Evolutionary conservation across 2,329 filamentous ascomycete species (phyloP), one percentile per base, ranked within the genome.

Genomic region (Aureobasidium sp.): DNA sequence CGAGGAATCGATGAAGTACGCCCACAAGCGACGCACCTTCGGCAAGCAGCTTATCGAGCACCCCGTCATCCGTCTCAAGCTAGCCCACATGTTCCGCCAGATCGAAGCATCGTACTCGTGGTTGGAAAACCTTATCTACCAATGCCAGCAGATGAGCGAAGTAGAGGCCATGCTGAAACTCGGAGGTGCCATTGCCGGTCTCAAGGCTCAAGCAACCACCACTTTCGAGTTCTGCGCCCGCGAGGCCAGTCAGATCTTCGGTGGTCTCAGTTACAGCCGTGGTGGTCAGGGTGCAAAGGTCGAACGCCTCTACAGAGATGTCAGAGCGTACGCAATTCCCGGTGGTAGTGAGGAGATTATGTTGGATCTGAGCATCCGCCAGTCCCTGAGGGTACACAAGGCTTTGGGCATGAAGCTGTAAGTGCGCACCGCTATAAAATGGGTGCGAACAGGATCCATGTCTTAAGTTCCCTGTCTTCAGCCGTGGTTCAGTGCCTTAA

Each of bases 171-270:
- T 97, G 91, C 81, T 97, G 69, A 90, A 92, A 68, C 88, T 99
- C 8, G 94, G 94, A 49, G 94, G 94, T 39, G 90, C 93, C 66
- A 97, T 97, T 73, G 94, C 94, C 55, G 82, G 89, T 39, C 83
- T 97, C 70, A 99, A 99, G 80, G 94, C 94, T 1, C 94, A 99
- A 76, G 83, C 89, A 45, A 99, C 94, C 2, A 84, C 90, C 2
- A 97, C 92, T 0, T 99, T 97, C 70, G 94, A 99, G 79, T 97
- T 95, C 81, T 99, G 94, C 77, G 94, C 94, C 36, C 84, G 93
- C 64, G 94, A 99, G 78, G 94, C 94, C 16, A 90, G 87, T 72
- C 94, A 99, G 82, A 97, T 99, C 76, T 99, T 97, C 70, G 94
- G 94, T 64, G 94, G 94, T 30, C 78, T 97, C 66, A 91, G 87